Evolutionary conservation across 257 asterid species (phyloP).

Genomic region (Thymus mandschuricus): DNA sequence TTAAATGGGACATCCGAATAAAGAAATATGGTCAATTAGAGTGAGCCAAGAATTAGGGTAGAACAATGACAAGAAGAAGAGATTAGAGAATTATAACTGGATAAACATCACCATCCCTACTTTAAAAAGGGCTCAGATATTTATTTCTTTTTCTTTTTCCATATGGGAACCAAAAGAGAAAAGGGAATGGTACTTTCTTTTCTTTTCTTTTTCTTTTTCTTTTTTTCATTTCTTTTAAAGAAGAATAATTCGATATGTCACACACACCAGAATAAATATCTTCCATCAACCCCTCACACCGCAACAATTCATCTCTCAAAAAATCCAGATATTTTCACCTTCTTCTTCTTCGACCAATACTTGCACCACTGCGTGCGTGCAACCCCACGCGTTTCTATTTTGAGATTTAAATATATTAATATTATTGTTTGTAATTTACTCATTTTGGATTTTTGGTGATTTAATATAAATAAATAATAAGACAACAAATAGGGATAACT

Average conservation of each 20-base stretch:
- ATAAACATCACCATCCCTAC: slow-evolving; percentile 12
- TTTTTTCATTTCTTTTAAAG: background rate
- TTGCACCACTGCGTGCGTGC: slow-evolving; percentile 2
- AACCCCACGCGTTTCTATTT: slow-evolving; percentile 30
- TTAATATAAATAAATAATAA: too few species aligned
- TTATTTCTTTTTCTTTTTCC: background rate
- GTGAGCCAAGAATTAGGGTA: background rate
- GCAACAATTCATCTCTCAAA: slow-evolving; percentile 9
- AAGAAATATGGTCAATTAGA: too few species aligned
- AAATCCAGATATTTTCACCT: slow-evolving; percentile 39
- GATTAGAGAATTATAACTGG: background rate
- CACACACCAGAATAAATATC: slow-evolving; percentile 39
- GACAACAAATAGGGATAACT: too few species aligned
- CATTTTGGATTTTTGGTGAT: too few species aligned
- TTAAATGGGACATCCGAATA: too few species aligned
- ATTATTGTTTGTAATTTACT: too few species aligned
- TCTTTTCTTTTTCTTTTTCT: background rate
- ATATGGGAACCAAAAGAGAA: background rate
- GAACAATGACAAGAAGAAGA: background rate
- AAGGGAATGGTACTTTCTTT: slow-evolving; percentile 6
- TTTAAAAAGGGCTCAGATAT: slow-evolving; percentile 23
- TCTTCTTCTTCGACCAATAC: slow-evolving; percentile 2
- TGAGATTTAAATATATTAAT: background rate
- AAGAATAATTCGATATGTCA: slow-evolving; percentile 29
- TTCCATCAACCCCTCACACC: slow-evolving; percentile 3